Evolutionary conservation across 2,329 filamentous ascomycete species (phyloP), one percentile per base, ranked within the genome.

Genomic region (Fusarium sp.): DNA sequence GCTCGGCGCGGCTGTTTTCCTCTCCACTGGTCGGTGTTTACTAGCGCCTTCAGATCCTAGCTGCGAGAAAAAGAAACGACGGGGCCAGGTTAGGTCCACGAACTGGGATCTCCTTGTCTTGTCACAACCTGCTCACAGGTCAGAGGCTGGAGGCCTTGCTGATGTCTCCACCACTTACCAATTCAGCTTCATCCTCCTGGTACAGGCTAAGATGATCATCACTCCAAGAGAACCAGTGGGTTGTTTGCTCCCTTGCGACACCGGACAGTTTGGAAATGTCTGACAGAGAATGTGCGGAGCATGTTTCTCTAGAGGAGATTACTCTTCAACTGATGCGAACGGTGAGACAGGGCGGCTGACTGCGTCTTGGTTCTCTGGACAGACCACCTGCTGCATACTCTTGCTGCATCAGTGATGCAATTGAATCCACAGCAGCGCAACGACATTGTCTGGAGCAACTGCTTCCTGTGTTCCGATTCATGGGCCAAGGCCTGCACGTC

Each of bases 1-100:
- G 73, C 75, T 73, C 64, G n/a, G 38, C 69, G 68, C 71, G 67
- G 71, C 64, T 75, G 61, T 65, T 67, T 65, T 40, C 52, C 35
- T 40, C 63, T 25, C 66, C 65, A 59, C 64, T 50, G n/a, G 22
- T 67, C 35, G 8, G 15, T 69, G 71, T 59, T 71, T 71, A 57
- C 60, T 69, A 62, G 57, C 58, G 45, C 38, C 33, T 35, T 35
- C 45, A 67, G 66, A 69, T 67, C 64, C 60, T 56, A 35, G 63
- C 35, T 66, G 45, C 25, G 32, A 58, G 52, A 65, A 70, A 68
- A 76, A 72, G 66, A 64, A 71, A 68, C 52, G 54, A 33, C 43
- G 50, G 61, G 27, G 61, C 52, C 43, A 63, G 62, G 52, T 43
- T 60, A 57, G 60, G 40, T 54, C 32, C 30, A 45, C 43, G 25